A percentile compares a stretch with the other conserved stretches of the same genome.
phyloP scores from a whole-genome alignment of 78 protist genomes.

The Chrysochromulina tobinii region DNA sequence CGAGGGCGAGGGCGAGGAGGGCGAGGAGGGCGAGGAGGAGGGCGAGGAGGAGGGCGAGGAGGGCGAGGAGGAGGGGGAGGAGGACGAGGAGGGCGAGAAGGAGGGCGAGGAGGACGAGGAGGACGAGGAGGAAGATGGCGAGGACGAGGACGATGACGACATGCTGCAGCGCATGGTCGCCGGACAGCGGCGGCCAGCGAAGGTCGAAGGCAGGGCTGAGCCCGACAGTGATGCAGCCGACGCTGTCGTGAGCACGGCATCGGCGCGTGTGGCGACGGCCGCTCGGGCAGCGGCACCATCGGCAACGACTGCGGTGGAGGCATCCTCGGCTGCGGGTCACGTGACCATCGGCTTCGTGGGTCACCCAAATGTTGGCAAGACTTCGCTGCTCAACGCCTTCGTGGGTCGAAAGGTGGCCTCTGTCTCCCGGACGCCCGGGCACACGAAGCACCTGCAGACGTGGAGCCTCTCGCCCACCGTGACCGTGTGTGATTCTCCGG shows the following conservation, averaged over 20 bases:
- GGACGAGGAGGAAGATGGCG: neutral
- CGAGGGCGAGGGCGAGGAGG: neutral
- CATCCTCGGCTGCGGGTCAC: no score
- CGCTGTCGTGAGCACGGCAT: no score
- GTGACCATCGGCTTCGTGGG: constrained; percentile 72
- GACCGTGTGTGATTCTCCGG: constrained; percentile 87
- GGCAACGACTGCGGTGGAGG: no score
- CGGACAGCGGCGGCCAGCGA: no score
- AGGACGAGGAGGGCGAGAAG: neutral
- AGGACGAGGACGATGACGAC: neutral
- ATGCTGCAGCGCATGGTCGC: neutral
- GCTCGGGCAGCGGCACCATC: no score
- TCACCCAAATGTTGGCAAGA: constrained; percentile 77
- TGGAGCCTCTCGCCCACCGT: constrained; percentile 51
- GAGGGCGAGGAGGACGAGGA: neutral
- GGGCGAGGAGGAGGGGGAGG: neutral
- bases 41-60: constrained; percentile 21
- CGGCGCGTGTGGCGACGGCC: no score
- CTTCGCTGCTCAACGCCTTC: constrained; percentile 67
- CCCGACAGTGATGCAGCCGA: no score
- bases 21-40: neutral
- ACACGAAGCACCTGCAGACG: constrained; percentile 90
- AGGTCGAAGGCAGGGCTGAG: no score
- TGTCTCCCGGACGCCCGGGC: constrained; percentile 82
- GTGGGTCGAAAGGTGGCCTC: constrained; percentile 75